Evolutionary conservation across 2,329 filamentous ascomycete genomes (phyloP).

Genomic region (Neurospora sp.): DNA sequence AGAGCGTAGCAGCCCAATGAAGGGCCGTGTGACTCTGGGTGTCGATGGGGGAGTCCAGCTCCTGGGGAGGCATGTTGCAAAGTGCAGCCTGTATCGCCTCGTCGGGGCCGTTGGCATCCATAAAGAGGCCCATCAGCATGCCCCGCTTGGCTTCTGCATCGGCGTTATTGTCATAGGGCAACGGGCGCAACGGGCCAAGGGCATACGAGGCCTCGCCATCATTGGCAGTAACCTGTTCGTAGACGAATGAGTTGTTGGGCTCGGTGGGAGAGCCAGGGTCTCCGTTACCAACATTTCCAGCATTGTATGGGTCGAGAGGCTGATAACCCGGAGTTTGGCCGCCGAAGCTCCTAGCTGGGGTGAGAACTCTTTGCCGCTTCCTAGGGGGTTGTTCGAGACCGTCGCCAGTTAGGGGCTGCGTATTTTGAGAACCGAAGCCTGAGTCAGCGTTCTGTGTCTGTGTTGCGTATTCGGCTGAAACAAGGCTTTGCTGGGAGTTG

Average conservation of each 20-base stretch:
- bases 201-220: slow-evolving; percentile 42
- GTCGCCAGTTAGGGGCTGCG: slow-evolving; percentile 39
- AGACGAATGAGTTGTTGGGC: slow-evolving; percentile 69
- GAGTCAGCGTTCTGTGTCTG: slow-evolving; percentile 54
- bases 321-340: slow-evolving; percentile 29
- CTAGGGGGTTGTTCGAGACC: slow-evolving; percentile 62
- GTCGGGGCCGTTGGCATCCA: slow-evolving; percentile 62
- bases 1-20: slow-evolving; percentile 92
- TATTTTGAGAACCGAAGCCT: slow-evolving; percentile 52
- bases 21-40: slow-evolving; percentile 80
- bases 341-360: slow-evolving; percentile 48
- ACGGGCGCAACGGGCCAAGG: slow-evolving; percentile 54
- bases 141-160: slow-evolving; percentile 73
- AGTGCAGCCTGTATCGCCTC: slow-evolving; percentile 65
- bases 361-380: slow-evolving; percentile 61
- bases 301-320: slow-evolving; percentile 36
- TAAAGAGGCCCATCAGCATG: slow-evolving; percentile 72
- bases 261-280: slow-evolving; percentile 68
- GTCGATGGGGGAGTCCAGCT: slow-evolving; percentile 90
- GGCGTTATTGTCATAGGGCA: slow-evolving; percentile 50
- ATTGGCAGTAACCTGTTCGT: slow-evolving; percentile 42
- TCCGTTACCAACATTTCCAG: slow-evolving; percentile 46
- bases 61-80: slow-evolving; percentile 61
- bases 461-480: slow-evolving; percentile 55
- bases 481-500: slow-evolving; percentile 77